phyloP scores from a whole-genome alignment of 768 basidiomycete genomes.

The Tulasnella sp. region DNA sequence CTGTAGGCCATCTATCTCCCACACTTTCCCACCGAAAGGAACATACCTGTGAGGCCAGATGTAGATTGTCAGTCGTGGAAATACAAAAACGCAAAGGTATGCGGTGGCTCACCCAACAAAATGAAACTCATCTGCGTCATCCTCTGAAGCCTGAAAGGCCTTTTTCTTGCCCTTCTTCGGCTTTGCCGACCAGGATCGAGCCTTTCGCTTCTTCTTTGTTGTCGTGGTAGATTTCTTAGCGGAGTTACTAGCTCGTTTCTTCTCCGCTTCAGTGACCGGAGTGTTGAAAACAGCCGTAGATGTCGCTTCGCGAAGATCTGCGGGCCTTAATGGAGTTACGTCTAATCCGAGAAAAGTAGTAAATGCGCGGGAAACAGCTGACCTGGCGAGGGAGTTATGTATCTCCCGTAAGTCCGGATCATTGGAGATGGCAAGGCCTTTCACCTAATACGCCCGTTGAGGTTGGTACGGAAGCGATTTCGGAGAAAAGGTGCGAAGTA shows the following conservation, averaged over 20 bases:
- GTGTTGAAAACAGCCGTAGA: constrained; percentile 38
- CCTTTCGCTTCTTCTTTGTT: constrained; percentile 30
- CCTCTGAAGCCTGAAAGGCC: constrained; percentile 24
- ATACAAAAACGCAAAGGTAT: not conserved
- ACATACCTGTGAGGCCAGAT: constrained; percentile 21
- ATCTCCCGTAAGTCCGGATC: constrained; percentile 41
- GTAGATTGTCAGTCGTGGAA: not conserved
- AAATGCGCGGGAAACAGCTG: constrained; percentile 1
- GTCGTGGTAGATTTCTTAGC: constrained; percentile 22
- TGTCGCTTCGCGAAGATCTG: constrained; percentile 45
- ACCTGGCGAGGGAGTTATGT: constrained; percentile 54
- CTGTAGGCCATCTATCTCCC: constrained; percentile 58
- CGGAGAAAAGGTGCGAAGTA: no score
- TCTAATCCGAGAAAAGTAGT: not conserved
- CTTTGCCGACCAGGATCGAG: constrained; percentile 14
- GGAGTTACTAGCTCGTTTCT: constrained; percentile 26
- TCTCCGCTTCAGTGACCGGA: constrained; percentile 32
- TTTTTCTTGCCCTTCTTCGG: constrained; percentile 22
- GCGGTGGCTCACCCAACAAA: constrained; percentile 49
- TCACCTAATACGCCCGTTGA: constrained; percentile 42
- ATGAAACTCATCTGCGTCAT: constrained; percentile 37
- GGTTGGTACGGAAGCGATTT: not conserved
- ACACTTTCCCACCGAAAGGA: constrained; percentile 50
- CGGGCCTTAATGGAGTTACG: constrained; percentile 31
- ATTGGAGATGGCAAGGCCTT: constrained; percentile 50